Conservation (phyloP, 2,329 filamentous ascomycete genomes). For the Claviceps purpurea region DNA sequence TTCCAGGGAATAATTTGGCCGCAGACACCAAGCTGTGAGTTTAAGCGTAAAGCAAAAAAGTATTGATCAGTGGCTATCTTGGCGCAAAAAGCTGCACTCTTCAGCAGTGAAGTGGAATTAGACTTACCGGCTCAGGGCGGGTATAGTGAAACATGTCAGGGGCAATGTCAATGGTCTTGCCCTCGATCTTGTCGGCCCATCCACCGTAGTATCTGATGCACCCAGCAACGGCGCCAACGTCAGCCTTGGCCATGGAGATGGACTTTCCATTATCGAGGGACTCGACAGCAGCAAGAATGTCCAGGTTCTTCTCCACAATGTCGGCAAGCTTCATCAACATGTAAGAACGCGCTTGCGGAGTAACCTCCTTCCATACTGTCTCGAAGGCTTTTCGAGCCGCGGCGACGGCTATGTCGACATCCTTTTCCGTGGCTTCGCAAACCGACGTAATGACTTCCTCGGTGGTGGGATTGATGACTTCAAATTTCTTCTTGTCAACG, state of each 20-base stretch:
- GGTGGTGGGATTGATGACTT: slow-evolving; percentile 77
- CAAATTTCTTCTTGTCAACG: slow-evolving; percentile 79
- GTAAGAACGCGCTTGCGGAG: slow-evolving; percentile 57
- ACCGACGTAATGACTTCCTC: slow-evolving; percentile 78
- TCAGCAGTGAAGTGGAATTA: neutral
- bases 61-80: neutral
- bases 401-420: slow-evolving; percentile 65
- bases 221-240: slow-evolving; percentile 53
- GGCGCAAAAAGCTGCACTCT: neutral
- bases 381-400: slow-evolving; percentile 82
- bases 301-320: slow-evolving; percentile 63
- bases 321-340: slow-evolving; percentile 66
- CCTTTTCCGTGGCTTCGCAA: slow-evolving; percentile 77
- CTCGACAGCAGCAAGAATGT: slow-evolving; percentile 69
- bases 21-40: slow-evolving; percentile 50
- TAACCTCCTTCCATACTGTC: slow-evolving; percentile 52
- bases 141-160: slow-evolving; percentile 77
- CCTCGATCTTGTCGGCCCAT: slow-evolving; percentile 84
- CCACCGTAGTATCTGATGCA: slow-evolving; percentile 66
- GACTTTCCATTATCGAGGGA: slow-evolving; percentile 83
- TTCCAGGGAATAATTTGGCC: slow-evolving; percentile 87
- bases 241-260: slow-evolving; percentile 60
- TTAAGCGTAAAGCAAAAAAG: neutral
- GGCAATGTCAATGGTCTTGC: slow-evolving; percentile 72
- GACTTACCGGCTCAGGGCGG: slow-evolving; percentile 52